Percentiles rank a stretch among this genome's conserved stretches.
phyloP scores from a whole-genome alignment of 306 rosid genomes.

The Rosa multiflora region DNA sequence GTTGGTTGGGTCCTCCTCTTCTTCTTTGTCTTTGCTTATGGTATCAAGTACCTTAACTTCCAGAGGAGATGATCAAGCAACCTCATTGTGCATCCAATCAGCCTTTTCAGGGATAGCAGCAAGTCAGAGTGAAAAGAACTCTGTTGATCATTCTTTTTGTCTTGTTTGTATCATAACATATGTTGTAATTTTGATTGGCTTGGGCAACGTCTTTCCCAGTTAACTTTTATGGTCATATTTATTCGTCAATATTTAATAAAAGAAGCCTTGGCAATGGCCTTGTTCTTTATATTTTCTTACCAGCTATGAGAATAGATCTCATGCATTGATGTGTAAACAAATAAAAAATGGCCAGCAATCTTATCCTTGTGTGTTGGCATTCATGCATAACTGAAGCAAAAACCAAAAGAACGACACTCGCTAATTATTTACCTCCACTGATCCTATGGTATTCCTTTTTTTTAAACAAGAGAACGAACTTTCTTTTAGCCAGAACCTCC shows the following conservation, averaged over 20 bases:
- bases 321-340: background rate
- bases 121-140: background rate
- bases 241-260: background rate
- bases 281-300: background rate
- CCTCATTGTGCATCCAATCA: background rate
- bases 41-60: constrained; percentile 40
- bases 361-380: too few relatives aligned
- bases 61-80: constrained; percentile 24
- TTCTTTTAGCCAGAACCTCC: too few relatives aligned
- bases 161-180: background rate
- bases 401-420: too few relatives aligned
- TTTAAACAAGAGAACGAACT: too few relatives aligned
- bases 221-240: background rate
- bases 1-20: too few relatives aligned
- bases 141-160: background rate
- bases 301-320: background rate
- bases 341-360: too few relatives aligned
- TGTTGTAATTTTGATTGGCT: background rate
- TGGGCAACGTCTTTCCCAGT: background rate
- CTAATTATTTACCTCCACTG: too few relatives aligned
- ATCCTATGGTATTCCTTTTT: too few relatives aligned
- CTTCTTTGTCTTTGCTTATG: too few relatives aligned
- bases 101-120: background rate
- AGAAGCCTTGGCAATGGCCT: background rate
- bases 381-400: too few relatives aligned